A percentile compares a stretch with the other conserved stretches of the same genome.
phyloP scores from a whole-genome alignment of 352 stramenopile genomes.

The Peronospora belbahrii region DNA sequence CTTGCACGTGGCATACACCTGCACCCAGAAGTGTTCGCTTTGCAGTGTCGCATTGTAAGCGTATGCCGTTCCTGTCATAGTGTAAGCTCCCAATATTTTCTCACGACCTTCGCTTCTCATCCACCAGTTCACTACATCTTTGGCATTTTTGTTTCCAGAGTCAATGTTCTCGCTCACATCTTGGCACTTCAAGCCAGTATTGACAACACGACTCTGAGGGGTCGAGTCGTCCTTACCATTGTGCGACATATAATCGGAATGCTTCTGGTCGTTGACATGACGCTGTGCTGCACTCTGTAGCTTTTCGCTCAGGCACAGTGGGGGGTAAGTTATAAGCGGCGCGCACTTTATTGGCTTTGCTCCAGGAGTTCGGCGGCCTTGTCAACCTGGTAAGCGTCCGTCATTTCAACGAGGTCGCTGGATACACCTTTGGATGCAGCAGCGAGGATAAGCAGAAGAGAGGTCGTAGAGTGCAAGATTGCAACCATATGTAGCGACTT shows the following conservation, averaged over 20 bases:
- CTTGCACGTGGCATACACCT: constrained; percentile 38
- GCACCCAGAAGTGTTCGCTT: constrained; percentile 38
- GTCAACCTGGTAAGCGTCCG: too few species aligned
- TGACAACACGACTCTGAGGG: constrained; percentile 23
- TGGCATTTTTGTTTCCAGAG: constrained; percentile 20
- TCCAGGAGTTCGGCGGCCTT: constrained; percentile 26
- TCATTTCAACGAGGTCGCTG: too few species aligned
- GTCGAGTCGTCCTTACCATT: constrained; percentile 31
- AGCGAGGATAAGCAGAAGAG: too few species aligned
- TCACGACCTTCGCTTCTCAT: constrained; percentile 19
- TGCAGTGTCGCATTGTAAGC: constrained; percentile 19
- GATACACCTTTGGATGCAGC: too few species aligned
- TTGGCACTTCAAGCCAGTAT: constrained; percentile 33
- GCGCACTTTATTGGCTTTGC: constrained; percentile 35
- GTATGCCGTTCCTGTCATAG: constrained; percentile 30
- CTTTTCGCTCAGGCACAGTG: constrained; percentile 34
- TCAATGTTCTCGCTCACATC: constrained; percentile 29
- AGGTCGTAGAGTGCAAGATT: too few species aligned
- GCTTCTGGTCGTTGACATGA: constrained; percentile 30
- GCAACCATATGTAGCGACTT: too few species aligned
- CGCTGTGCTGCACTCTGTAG: constrained; percentile 12
- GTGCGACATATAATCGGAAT: constrained; percentile 37
- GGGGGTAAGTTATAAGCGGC: constrained; percentile 18
- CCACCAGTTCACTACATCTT: constrained; percentile 25
- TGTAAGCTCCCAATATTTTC: constrained; percentile 26